Base-by-base conservation (phyloP, 805 yeast genomes). In the Cyberlindnera japonica region DNA sequence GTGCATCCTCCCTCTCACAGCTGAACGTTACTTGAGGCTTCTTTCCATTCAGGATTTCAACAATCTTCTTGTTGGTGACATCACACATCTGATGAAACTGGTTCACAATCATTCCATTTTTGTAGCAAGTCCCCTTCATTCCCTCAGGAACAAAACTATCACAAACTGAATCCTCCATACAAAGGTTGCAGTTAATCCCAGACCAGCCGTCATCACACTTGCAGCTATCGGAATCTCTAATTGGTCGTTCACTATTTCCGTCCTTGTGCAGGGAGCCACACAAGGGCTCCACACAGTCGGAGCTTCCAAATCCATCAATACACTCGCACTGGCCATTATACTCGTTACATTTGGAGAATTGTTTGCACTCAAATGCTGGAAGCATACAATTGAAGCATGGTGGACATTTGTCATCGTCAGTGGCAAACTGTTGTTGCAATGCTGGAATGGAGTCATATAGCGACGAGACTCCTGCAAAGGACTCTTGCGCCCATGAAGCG, bases 341-440 rank as follows among this genome's bases (percentile, higher is more conserved):
- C 24, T 82, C 75, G 60, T 93, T 86, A 65, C 99, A 93, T n/a
- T 63, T 64, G 20, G 95, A 89, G 57, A 81, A 93, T 54, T 93
- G 99, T 44, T 84, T 78, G 63, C 99, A 93, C 48, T 80, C 82
- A 55, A 85, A 89, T 48, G 89, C 83, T 3, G 97, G 95, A 11
- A 89, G 71, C 71, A 88, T 84, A 68, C 99, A 93, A 63, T 93
- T 91, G 75, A 93, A 93, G 56, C 97, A 86, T 0, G 95, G 95
- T 0, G 95, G 95, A 54, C 95, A 86, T 36, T 74, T 68, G 10
- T 69, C 54, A 6, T 43, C 42, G 12, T 31, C 49, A 13, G 36
- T 21, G 15, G 21, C 41, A 13, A 35, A 35, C 14, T 15, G 38
- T 3, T 10, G 17, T 6, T 19, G 33, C 4, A 17, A 23, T 5